Evolutionary conservation across 78 protist genomes (phyloP), one percentile per base, ranked within the genome.

Genomic region (Chrysochromulina parva): DNA sequence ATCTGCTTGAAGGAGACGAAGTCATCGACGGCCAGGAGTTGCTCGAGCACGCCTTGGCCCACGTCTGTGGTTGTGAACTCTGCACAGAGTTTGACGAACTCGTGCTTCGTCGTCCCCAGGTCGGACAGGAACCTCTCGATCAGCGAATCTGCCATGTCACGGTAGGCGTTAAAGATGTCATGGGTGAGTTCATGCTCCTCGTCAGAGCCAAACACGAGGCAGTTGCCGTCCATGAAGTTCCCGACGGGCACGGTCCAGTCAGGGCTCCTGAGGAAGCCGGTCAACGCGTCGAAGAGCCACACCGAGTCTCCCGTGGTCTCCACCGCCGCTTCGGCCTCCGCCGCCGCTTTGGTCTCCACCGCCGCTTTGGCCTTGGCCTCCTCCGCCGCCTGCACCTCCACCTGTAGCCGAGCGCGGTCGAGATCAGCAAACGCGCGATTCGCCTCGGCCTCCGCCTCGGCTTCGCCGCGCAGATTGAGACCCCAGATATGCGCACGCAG

Each of bases 201-300:
- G 55, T 90, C 92, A 52, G 2, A 1, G 13, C 16, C 85, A 19
- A 93, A 93, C 16, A 47, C 38, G 62, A 47, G 13, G 90, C 94
- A 93, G 85, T 93, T 57, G 47, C 78, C 88, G 38, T 93, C 94
- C 82, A 89, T 78, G 84, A 90, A 93, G 3, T 55, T 19, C 85
- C 1, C 6, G 16, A 19, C 85, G 28, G 10, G 59, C 59, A 76
- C 10, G 20, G 58, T 38, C 85, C 85, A 76, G 2, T 7, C 4
- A 3, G 85, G 85, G 14, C 53, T 10, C 28, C 1, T 2, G 22
- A 76, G 55, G 59, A 76, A 76, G n/a, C 55, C 19, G 7, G 1
- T 10, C 16, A 76, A 9, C 26, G 26, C 7, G 20, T 76, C 85
- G 13, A 76, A 52, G 20, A 76, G 59, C 85, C 85, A 76, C 16